Conservation (phyloP, 2,329 filamentous ascomycete species). For the Colletotrichum orchidophilum region DNA sequence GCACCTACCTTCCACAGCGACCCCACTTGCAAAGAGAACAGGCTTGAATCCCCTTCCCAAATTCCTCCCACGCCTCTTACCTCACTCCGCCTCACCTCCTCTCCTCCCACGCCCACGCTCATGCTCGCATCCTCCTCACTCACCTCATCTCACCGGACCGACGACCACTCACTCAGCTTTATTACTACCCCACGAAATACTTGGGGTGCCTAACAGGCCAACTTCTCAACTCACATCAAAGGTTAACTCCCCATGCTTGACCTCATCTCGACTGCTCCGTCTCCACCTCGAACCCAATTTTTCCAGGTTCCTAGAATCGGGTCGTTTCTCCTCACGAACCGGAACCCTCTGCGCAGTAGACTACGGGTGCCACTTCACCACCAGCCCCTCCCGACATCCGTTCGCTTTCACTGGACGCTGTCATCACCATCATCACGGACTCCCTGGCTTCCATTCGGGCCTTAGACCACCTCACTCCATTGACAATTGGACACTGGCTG, state of each 20-base stretch:
- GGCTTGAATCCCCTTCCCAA: neutral
- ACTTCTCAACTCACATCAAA: neutral
- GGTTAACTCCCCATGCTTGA: neutral
- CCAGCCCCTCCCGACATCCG: conserved; percentile 8
- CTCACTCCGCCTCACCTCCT: neutral
- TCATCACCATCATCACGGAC: conserved; percentile 10
- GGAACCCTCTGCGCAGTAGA: neutral
- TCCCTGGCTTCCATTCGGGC: conserved; percentile 24
- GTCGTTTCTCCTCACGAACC: conserved; percentile 26
- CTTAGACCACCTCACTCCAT: conserved; percentile 17
- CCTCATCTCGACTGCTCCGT: neutral
- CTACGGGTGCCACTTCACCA: conserved; percentile 22
- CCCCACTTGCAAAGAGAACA: neutral
- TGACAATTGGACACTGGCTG: conserved; percentile 1
- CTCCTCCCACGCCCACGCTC: neutral
- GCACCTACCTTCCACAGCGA: neutral
- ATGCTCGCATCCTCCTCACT: neutral
- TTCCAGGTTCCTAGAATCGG: conserved; percentile 9
- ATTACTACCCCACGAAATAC: neutral
- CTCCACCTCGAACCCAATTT: conserved; percentile 12
- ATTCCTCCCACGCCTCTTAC: neutral
- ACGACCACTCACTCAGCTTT: neutral
- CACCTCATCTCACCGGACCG: neutral
- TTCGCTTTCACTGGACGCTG: conserved; percentile 20
- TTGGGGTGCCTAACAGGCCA: neutral